Evolutionary conservation across 208 protist species (phyloP).

Genomic region (Trypanosoma conorhini): DNA sequence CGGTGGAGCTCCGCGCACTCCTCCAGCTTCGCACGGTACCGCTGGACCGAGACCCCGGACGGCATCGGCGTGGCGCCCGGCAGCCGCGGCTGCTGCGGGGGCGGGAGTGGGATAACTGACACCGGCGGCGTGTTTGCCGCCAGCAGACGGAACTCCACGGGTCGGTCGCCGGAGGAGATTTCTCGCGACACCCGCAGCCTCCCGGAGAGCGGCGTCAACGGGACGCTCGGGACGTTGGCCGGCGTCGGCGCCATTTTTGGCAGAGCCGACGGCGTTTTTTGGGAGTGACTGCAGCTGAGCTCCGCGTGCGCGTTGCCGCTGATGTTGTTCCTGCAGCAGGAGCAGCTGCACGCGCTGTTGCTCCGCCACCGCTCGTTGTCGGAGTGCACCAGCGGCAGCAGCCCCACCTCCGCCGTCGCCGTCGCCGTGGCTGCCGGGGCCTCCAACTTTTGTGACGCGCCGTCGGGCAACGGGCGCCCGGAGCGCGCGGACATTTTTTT

Average conservation of each 20-base stretch:
- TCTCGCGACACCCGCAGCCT: not conserved
- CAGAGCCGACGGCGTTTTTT: not conserved
- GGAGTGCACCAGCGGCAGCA: too few species aligned
- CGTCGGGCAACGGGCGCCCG: too few species aligned
- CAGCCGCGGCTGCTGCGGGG: not conserved
- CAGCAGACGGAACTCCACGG: not conserved
- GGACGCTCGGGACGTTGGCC: too few species aligned
- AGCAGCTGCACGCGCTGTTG: too few species aligned
- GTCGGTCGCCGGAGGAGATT: too few species aligned
- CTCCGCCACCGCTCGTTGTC: too few species aligned
- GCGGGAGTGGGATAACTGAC: not conserved
- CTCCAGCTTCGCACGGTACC: constrained; percentile 33
- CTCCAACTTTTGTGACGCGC: too few species aligned
- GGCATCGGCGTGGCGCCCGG: not conserved
- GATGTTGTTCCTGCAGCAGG: not conserved
- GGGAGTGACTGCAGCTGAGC: not conserved
- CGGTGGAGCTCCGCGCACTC: constrained; percentile 35
- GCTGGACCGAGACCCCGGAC: constrained; percentile 24
- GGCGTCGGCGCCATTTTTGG: not conserved
- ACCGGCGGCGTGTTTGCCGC: not conserved
- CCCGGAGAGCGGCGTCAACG: not conserved
- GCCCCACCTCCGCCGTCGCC: too few species aligned
- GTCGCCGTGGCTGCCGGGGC: too few species aligned
- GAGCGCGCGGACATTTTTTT: too few species aligned
- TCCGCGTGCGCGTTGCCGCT: not conserved